Evolutionary conservation across 129 eudicot species (phyloP).

Genomic region (Helianthus annuus): DNA sequence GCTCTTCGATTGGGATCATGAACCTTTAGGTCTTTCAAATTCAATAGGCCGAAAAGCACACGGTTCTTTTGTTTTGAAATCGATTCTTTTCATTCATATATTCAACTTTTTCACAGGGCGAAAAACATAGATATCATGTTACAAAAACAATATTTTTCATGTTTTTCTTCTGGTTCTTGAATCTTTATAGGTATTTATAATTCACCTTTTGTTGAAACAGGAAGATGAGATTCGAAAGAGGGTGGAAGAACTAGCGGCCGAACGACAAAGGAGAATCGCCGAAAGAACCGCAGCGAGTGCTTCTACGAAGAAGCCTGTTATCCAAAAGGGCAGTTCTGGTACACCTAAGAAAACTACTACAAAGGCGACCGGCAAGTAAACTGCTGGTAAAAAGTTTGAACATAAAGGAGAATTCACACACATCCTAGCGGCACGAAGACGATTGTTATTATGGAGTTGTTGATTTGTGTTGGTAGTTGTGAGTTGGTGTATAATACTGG

Average conservation of each 20-base stretch:
- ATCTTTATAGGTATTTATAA: not conserved
- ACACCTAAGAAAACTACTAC: constrained; percentile 28
- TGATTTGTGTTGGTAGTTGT: constrained; percentile 23
- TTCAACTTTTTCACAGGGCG: not conserved
- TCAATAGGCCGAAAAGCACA: not conserved
- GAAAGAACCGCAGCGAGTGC: constrained; percentile 72
- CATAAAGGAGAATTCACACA: constrained; percentile 9
- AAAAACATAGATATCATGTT: not conserved
- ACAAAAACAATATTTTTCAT: not conserved
- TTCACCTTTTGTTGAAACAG: constrained; percentile 34
- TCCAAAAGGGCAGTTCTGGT: constrained; percentile 18
- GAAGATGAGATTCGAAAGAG: constrained; percentile 90
- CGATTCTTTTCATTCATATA: not conserved
- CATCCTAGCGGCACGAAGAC: constrained; percentile 21
- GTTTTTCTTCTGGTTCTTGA: not conserved
- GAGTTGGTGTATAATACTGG: constrained; percentile 25
- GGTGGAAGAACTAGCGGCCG: constrained; percentile 59
- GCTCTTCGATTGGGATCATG: constrained; percentile 1
- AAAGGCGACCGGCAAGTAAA: constrained; percentile 21
- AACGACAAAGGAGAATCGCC: constrained; percentile 88
- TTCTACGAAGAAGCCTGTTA: constrained; percentile 26
- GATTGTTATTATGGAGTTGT: constrained; percentile 27
- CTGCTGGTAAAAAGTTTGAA: constrained; percentile 5
- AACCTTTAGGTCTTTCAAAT: not conserved
- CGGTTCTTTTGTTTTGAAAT: not conserved